These are phyloP conservation scores for Cynanchum wilfordii DNA, from an alignment of 257 asterid genomes.

Conservation along the genomic window DNA sequence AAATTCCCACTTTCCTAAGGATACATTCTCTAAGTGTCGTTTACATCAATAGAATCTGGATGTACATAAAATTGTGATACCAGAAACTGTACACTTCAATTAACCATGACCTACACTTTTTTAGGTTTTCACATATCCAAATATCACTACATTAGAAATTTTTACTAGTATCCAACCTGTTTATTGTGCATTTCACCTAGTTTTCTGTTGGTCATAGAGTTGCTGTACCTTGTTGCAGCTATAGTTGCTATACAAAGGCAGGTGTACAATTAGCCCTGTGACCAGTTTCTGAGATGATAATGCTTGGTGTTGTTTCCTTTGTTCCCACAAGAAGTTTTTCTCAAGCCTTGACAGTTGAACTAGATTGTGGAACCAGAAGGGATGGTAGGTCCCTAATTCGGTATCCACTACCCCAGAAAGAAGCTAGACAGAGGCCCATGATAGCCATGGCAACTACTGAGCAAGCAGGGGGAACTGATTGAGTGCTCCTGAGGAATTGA, in stretches of 20 bases:
- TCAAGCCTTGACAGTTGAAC: constrained; percentile 41
- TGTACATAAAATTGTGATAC: neutral
- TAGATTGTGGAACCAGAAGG: constrained; percentile 29
- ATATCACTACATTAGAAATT: neutral
- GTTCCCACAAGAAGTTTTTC: neutral
- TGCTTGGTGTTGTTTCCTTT: neutral
- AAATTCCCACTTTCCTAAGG: no score
- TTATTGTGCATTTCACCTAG: neutral
- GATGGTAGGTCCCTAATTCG: constrained; percentile 60
- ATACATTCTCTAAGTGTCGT: no score
- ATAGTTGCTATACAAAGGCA: neutral
- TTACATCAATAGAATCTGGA: no score
- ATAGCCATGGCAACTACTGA: constrained; percentile 95
- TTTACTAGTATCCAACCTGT: neutral
- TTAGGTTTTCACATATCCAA: neutral
- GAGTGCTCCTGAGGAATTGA: constrained; percentile 81
- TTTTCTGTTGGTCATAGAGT: neutral
- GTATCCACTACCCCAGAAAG: constrained; percentile 86
- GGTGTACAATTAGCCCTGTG: neutral
- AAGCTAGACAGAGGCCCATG: constrained; percentile 96
- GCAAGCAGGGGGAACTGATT: constrained; percentile 94
- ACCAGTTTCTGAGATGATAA: neutral
- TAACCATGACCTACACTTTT: neutral
- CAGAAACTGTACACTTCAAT: constrained; percentile 10
- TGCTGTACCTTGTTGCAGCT: neutral